Base-by-base conservation (phyloP, 2,329 filamentous ascomycete species). In the Penicillium oxalicum region DNA sequence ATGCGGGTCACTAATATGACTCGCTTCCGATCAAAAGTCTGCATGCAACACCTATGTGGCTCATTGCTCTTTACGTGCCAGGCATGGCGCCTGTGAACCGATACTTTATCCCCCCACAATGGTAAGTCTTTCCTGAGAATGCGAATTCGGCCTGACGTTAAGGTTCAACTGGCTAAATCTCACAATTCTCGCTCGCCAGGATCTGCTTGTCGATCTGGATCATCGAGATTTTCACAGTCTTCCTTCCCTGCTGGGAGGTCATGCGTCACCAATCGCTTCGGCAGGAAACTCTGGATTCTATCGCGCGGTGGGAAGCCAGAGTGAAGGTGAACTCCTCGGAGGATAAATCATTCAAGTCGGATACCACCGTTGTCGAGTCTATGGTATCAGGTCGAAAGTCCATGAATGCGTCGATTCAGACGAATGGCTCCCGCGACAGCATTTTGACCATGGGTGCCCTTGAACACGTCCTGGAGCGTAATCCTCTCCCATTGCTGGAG, bases 11-110 rank as follows among this genome's bases (percentile, higher is more conserved):
- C 2, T n/a, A 6, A 11, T 27, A 5, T 49, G n/a, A 49, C 25
- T 1, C 6, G 2, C 7, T 35, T 42, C 18, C 18, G 18, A 18
- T 18, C 18, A 18, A 9, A 11, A 42, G 50, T 48, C 74, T 87
- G 18, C 82, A 78, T 47, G 82, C 82, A 24, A 79, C 82, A 7
- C 84, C 84, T 0, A 76, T 87, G 70, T 87, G 83, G 83, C 74
- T 87, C 34, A 67, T 69, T 36, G 72, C 69, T 33, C 66, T 83
- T 25, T 83, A 80, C 47, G 68, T 81, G 11, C 75, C 78, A 5
- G 70, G 55, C 7, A 77, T 83, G 70, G 70, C 65, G 2, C 60
- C 67, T 0, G 65, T 83, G 46, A 83, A 83, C 61, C 59, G 66
- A 9, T 77, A 76, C 61, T 83, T 75, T 54, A 70, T 81, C 11